Evolutionary conservation across 768 basidiomycete species (phyloP).

Genomic region (Trametes villosa): DNA sequence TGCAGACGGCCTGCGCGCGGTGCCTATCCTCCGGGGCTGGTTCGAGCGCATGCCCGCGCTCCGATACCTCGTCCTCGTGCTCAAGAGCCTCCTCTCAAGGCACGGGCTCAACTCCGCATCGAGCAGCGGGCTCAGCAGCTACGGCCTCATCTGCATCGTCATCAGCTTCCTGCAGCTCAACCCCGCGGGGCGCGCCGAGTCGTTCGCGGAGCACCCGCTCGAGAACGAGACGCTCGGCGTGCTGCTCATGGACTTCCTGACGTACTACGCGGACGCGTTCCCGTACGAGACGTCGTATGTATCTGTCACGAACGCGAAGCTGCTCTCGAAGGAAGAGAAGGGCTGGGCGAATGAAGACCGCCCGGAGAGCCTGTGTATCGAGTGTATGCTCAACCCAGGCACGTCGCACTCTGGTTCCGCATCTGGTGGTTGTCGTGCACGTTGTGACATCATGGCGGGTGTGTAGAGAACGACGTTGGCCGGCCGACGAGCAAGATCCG

Average conservation of each 20-base stretch:
- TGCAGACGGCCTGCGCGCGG: conserved; percentile 55
- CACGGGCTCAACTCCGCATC: conserved; percentile 66
- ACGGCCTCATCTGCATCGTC: conserved; percentile 63
- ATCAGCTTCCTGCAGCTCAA: conserved; percentile 73
- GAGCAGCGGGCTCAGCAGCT: conserved; percentile 66
- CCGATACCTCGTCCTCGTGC: conserved; percentile 58
- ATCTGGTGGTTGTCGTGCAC: background rate
- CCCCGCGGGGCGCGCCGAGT: conserved; percentile 55
- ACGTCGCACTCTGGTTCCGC: conserved; percentile 10
- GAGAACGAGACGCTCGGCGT: conserved; percentile 57
- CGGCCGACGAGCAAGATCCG: conserved; percentile 39
- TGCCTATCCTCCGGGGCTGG: conserved; percentile 55
- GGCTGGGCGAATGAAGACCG: conserved; percentile 36
- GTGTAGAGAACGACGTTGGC: conserved; percentile 46
- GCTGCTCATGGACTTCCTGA: conserved; percentile 66
- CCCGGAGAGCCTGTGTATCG: conserved; percentile 41
- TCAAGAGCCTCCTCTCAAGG: conserved; percentile 66
- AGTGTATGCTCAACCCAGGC: conserved; percentile 50
- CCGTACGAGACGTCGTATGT: conserved; percentile 47
- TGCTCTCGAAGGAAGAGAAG: conserved; percentile 41
- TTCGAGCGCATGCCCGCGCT: conserved; percentile 60
- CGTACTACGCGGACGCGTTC: conserved; percentile 60
- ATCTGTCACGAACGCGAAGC: conserved; percentile 39
- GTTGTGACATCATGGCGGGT: too few relatives aligned
- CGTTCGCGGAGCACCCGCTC: conserved; percentile 49